phyloP scores from a whole-genome alignment of 2,329 filamentous ascomycete genomes.

The Pseudovirgaria hyperparasitica region DNA sequence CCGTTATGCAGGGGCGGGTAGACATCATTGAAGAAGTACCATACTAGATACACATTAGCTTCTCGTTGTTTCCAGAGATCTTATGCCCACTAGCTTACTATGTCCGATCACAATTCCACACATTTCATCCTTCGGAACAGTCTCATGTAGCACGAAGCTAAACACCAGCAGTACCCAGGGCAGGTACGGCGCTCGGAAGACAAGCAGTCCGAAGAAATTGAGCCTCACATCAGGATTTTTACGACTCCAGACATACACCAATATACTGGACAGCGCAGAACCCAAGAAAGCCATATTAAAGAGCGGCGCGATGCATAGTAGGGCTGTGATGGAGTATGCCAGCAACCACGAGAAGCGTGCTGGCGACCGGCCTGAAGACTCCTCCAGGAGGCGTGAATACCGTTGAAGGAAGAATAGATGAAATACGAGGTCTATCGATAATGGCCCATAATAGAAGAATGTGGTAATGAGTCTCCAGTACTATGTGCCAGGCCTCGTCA shows the following conservation, averaged over 20 bases:
- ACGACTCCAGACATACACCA: conserved; percentile 97
- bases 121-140: conserved; percentile 87
- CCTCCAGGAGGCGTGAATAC: conserved; percentile 88
- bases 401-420: conserved; percentile 97
- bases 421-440: conserved; percentile 88
- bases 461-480: conserved; percentile 96
- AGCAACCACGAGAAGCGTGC: conserved; percentile 94
- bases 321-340: conserved; percentile 66
- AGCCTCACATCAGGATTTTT: conserved; percentile 85
- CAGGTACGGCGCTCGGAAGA: conserved; percentile 87
- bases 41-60: conserved; percentile 38
- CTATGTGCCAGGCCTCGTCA: conserved; percentile 37
- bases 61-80: conserved; percentile 6
- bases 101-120: conserved; percentile 92
- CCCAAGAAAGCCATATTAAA: conserved; percentile 89
- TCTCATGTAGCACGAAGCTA: conserved; percentile 80
- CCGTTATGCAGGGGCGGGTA: conserved; percentile 85
- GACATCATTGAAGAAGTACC: conserved; percentile 97
- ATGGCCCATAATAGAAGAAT: conserved; percentile 93
- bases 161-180: conserved; percentile 95
- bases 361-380: conserved; percentile 80
- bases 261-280: conserved; percentile 79
- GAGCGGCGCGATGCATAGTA: conserved; percentile 72
- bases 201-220: conserved; percentile 72
- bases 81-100: conserved; percentile 25